phyloP scores from a whole-genome alignment of 345 rosid species.

The Trapa bicornis region DNA sequence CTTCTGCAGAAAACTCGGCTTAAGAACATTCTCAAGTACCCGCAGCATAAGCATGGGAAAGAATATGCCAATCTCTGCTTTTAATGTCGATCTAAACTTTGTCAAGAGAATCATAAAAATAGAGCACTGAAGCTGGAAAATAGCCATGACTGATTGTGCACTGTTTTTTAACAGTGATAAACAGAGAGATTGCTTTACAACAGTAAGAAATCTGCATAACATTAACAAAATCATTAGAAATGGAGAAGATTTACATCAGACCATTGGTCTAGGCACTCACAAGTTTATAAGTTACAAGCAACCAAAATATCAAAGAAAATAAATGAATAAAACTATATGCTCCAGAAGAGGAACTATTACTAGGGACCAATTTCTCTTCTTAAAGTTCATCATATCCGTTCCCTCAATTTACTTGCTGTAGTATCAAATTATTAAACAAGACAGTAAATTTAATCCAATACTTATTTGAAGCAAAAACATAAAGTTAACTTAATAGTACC shows the following conservation, averaged over 20 bases:
- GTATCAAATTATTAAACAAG: not conserved
- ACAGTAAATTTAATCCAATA: not conserved
- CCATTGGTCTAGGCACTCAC: too few species aligned
- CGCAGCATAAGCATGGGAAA: slow-evolving; percentile 92
- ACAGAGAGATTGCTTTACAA: slow-evolving; percentile 79
- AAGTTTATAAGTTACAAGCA: too few species aligned
- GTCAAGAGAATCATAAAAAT: slow-evolving; percentile 60
- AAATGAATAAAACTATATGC: not conserved
- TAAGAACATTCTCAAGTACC: slow-evolving; percentile 89
- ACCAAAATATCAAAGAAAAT: not conserved
- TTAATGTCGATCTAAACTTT: slow-evolving; percentile 77
- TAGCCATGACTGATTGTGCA: slow-evolving; percentile 86
- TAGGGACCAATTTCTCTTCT: not conserved
- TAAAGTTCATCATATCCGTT: not conserved
- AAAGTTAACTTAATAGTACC: not conserved
- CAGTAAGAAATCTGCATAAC: slow-evolving; percentile 71
- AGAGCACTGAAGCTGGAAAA: slow-evolving; percentile 92
- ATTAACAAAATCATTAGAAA: not conserved
- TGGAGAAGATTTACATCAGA: too few species aligned
- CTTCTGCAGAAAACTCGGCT: slow-evolving; percentile 95
- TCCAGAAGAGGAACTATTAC: not conserved
- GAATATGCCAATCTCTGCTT: slow-evolving; percentile 87
- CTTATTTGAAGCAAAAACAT: not conserved
- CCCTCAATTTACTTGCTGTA: not conserved
- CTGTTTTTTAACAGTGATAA: slow-evolving; percentile 87